Base-by-base conservation (phyloP, 176 grass and related monocot species). In the Secale cereale region DNA sequence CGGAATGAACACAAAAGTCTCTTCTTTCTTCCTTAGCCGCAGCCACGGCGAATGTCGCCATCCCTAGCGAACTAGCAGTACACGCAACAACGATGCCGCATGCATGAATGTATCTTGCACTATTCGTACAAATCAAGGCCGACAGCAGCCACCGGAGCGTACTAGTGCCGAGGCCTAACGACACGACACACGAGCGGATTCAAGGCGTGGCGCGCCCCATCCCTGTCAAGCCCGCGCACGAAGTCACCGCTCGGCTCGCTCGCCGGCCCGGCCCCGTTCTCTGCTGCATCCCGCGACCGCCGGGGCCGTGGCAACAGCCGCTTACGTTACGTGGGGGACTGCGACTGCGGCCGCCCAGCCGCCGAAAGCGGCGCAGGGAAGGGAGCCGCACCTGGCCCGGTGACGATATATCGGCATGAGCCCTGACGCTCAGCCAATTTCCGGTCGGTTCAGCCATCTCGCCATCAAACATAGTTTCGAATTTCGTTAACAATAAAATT, bases 381-480 rank as follows among this genome's bases (percentile, higher is more conserved):
- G 71, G 26, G 71, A 75, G 32, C 59, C 17, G 85, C 78, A 82
- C 33, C 85, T 31, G 41, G 78, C 8, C 79, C 85, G 15, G 28
- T 36, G 10, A 57, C 36, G 57, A 57, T 57, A 57, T 57, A 22
- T 7, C 19, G 27, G 33, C 65, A 10, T 73, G 20, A 26, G 40
- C 16, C 70, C 39, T 45, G 70, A 72, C 70, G 39, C 45, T 48
- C 45, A 6, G 45, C 39, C 26, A 25, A 74, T 28, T 25, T 48
- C 41, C 25, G 71, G 71, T 74, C 71, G 71, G 71, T 26, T 19
- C 12, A 48, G 28, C 43, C 39, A 52, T 45, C 69, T 74, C 39
- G 2, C 40, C 1, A 17, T n/a, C n/a, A n/a, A n/a, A n/a, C n/a
- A n/a, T n/a, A n/a, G n/a, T n/a, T n/a, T n/a, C n/a, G n/a, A n/a